phyloP scores from a whole-genome alignment of 495 filamentous ascomycete genomes.

The Glutinoglossum americanum region DNA sequence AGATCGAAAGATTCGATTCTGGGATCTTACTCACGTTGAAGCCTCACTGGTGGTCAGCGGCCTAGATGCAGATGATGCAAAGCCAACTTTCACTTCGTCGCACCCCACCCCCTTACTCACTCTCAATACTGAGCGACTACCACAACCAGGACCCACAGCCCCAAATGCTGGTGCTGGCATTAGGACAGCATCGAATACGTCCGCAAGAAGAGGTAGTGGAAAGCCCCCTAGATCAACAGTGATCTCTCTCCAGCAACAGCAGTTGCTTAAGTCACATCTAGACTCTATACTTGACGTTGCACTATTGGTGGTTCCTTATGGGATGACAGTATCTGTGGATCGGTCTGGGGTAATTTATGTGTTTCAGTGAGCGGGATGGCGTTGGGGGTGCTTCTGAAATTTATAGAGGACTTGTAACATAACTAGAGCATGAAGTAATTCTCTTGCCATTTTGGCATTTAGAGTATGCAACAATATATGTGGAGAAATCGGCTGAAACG shows the following conservation, averaged over 20 bases:
- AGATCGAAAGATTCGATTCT: conserved; percentile 81
- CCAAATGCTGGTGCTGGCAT: conserved; percentile 19
- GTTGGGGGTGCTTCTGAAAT: background rate
- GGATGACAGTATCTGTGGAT: conserved; percentile 82
- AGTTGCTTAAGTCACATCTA: conserved; percentile 65
- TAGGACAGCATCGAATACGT: conserved; percentile 14
- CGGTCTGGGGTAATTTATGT: conserved; percentile 83
- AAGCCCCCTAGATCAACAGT: conserved; percentile 59
- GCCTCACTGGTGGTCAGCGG: conserved; percentile 62
- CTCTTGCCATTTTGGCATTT: background rate
- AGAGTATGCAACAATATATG: background rate
- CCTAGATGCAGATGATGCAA: conserved; percentile 42
- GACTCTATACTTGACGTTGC: conserved; percentile 79
- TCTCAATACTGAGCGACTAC: conserved; percentile 48
- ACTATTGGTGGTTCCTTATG: conserved; percentile 70
- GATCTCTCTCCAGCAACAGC: conserved; percentile 71
- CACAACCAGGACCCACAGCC: conserved; percentile 21
- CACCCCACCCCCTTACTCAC: conserved; percentile 47
- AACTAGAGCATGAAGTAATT: background rate
- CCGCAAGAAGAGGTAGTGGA: conserved; percentile 18
- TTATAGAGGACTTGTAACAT: background rate
- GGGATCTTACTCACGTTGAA: conserved; percentile 61
- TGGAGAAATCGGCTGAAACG: too few species aligned
- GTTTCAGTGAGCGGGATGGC: conserved; percentile 33
- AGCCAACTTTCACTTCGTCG: conserved; percentile 47